A percentile compares a stretch with the other conserved stretches of the same genome.
These are phyloP conservation scores for Anethum foeniculum DNA, from an alignment of 140 eudicot species.

Conservation along the genomic window DNA sequence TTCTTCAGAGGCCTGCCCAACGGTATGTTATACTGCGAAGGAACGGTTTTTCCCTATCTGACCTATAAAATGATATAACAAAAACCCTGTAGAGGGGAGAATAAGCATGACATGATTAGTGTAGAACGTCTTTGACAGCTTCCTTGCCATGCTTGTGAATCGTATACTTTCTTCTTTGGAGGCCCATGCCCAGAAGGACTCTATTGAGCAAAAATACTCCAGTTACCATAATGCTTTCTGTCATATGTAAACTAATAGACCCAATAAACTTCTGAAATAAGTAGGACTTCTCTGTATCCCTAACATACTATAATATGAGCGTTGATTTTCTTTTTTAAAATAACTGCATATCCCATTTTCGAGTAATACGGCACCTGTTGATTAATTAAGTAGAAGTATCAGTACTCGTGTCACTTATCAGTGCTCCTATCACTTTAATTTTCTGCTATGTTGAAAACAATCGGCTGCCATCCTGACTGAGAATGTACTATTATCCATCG, in stretches of 20 bases:
- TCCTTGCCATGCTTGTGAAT: not conserved
- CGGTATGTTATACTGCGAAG: not conserved
- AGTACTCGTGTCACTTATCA: not conserved
- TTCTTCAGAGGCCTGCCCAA: not conserved
- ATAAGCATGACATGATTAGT: not conserved
- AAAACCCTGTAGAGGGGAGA: not conserved
- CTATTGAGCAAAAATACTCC: not conserved
- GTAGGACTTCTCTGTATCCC: not conserved
- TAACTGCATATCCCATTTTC: not conserved
- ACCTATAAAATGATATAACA: not conserved
- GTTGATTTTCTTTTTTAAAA: not conserved
- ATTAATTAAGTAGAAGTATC: not conserved
- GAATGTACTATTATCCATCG: slow-evolving; percentile 30
- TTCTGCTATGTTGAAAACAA: slow-evolving; percentile 32
- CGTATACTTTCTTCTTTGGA: not conserved
- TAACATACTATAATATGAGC: not conserved
- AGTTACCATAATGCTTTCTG: not conserved
- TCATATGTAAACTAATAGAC: not conserved
- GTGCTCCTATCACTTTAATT: not conserved
- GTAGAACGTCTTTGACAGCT: not conserved
- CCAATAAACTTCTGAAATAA: not conserved
- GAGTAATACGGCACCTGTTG: not conserved
- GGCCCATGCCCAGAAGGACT: not conserved
- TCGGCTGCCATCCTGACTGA: slow-evolving; percentile 56
- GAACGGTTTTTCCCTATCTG: not conserved